A percentile compares a stretch with the other conserved stretches of the same genome.
Conservation (phyloP, 495 filamentous ascomycete genomes). For the Letharia columbiana region DNA sequence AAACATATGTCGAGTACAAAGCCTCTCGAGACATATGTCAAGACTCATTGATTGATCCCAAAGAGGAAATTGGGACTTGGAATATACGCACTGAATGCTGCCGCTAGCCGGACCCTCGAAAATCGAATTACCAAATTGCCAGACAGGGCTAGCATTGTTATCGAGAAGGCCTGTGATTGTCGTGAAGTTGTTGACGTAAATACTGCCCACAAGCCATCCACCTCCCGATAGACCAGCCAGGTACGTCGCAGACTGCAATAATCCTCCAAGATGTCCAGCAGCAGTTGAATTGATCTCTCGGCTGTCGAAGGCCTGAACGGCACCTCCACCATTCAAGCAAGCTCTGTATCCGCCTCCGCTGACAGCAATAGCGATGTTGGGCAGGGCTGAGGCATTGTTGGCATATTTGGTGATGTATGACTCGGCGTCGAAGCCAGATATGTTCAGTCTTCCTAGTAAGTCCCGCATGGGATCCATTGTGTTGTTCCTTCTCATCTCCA, state of each 20-base stretch:
- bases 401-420: conserved; percentile 54
- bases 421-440: conserved; percentile 66
- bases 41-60: background rate
- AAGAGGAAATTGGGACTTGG: background rate
- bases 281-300: conserved; percentile 58
- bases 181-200: conserved; percentile 87
- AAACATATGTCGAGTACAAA: too few species aligned
- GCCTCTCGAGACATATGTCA: background rate
- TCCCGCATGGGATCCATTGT: conserved; percentile 62
- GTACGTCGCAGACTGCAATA: conserved; percentile 81
- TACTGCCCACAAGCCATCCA: conserved; percentile 76
- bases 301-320: conserved; percentile 73
- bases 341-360: conserved; percentile 77
- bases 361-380: conserved; percentile 51
- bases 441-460: conserved; percentile 62
- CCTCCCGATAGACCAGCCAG: conserved; percentile 79
- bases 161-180: conserved; percentile 55
- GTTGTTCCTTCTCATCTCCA: conserved; percentile 40
- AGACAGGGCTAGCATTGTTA: conserved; percentile 46
- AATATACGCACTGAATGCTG: conserved; percentile 10
- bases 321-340: conserved; percentile 81
- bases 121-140: conserved; percentile 74
- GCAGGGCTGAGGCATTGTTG: conserved; percentile 49
- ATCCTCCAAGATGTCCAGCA: conserved; percentile 67
- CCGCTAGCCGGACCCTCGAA: conserved; percentile 53